These are phyloP conservation scores for Eucalyptus grandis DNA, from an alignment of 345 rosid genomes.

Conservation along the genomic window DNA sequence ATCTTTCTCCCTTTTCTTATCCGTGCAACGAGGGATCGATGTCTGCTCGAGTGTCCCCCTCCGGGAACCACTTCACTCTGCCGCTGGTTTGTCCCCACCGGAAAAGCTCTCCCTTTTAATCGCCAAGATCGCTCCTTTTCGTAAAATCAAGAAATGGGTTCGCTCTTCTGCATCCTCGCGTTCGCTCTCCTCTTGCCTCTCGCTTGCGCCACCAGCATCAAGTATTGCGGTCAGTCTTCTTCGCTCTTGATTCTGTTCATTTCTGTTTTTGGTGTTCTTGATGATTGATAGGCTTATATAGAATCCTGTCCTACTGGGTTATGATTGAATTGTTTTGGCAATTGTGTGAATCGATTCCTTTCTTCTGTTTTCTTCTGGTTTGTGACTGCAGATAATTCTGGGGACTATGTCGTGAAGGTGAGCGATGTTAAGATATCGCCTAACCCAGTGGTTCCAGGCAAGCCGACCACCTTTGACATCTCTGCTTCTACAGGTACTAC, in stretches of 20 bases:
- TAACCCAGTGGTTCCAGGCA: constrained; percentile 38
- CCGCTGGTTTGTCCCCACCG: background rate
- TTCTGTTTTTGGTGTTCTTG: background rate
- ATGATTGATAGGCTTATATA: background rate
- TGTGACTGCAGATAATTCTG: constrained; percentile 27
- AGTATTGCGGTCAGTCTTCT: background rate
- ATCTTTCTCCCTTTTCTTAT: background rate
- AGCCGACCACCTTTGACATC: constrained; percentile 42
- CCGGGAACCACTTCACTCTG: background rate
- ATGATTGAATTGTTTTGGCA: background rate
- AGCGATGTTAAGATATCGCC: constrained; percentile 39
- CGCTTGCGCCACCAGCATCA: background rate
- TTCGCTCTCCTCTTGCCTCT: background rate
- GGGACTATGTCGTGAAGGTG: constrained; percentile 30
- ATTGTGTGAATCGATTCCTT: background rate
- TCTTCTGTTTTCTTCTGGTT: background rate
- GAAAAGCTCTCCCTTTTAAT: background rate
- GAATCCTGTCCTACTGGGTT: background rate
- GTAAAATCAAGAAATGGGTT: background rate
- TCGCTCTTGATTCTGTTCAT: background rate
- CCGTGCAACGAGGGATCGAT: background rate
- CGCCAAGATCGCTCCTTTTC: background rate
- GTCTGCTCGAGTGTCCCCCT: background rate
- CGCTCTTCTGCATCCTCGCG: background rate
- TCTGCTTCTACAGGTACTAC: constrained; percentile 41